Evolutionary conservation across 495 filamentous ascomycete genomes (phyloP).

Genomic region (Penicillium arizonense): DNA sequence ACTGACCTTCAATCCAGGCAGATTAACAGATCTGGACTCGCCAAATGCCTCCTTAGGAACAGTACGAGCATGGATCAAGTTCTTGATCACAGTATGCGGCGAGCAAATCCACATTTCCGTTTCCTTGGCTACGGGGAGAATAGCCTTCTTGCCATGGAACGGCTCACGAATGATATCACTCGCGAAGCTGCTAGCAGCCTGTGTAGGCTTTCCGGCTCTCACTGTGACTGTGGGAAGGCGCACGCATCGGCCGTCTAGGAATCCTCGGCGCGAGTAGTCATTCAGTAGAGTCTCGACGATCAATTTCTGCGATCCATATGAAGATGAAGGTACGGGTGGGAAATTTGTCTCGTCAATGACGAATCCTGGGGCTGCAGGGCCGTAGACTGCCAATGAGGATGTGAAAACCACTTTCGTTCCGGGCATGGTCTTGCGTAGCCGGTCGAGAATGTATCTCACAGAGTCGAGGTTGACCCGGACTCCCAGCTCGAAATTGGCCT

Average conservation of each 20-base stretch:
- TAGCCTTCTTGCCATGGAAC: conserved; percentile 60
- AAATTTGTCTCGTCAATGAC: conserved; percentile 56
- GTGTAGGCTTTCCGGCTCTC: conserved; percentile 69
- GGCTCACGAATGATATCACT: conserved; percentile 72
- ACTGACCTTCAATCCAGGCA: conserved; percentile 71
- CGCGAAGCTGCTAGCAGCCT: conserved; percentile 72
- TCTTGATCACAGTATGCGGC: conserved; percentile 66
- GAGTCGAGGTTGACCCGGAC: conserved; percentile 73
- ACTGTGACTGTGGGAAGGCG: conserved; percentile 77
- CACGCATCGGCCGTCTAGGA: conserved; percentile 63
- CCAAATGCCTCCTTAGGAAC: conserved; percentile 54
- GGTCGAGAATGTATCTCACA: conserved; percentile 61
- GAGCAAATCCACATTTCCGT: conserved; percentile 64
- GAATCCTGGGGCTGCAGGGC: conserved; percentile 42
- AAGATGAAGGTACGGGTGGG: conserved; percentile 63
- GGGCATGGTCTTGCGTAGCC: conserved; percentile 54
- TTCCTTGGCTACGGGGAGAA: conserved; percentile 58
- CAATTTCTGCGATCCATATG: conserved; percentile 79
- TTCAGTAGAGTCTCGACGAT: conserved; percentile 72
- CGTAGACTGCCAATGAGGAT: conserved; percentile 62
- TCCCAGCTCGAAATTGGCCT: conserved; percentile 73
- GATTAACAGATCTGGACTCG: conserved; percentile 62
- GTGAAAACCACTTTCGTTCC: conserved; percentile 63
- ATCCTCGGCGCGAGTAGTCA: conserved; percentile 70
- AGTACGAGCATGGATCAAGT: conserved; percentile 61